phyloP scores from a whole-genome alignment of 441 rosid species.

The Bruguiera hainesii region DNA sequence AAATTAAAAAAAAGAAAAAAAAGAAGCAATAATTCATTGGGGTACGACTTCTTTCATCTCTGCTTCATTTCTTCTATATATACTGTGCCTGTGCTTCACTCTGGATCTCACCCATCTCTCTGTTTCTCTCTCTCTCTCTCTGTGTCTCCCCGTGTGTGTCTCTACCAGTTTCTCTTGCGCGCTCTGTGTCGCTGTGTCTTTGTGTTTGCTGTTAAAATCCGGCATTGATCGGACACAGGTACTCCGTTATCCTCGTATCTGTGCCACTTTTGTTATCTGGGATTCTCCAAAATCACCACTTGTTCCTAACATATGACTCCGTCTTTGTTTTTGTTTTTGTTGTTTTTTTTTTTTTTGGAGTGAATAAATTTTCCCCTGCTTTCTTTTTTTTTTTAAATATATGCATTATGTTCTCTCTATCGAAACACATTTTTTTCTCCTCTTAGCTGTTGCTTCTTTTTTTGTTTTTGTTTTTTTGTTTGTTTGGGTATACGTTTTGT shows the following conservation, averaged over 20 bases:
- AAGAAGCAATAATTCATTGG: no score
- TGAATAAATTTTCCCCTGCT: not conserved
- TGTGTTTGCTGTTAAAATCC: not conserved
- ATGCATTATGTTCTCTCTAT: not conserved
- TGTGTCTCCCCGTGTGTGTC: not conserved
- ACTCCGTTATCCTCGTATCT: not conserved
- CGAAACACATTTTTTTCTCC: not conserved
- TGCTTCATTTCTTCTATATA: no score
- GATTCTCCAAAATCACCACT: constrained; percentile 4
- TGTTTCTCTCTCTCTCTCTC: no score
- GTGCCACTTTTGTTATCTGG: constrained; percentile 16
- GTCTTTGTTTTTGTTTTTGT: not conserved
- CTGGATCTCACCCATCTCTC: no score
- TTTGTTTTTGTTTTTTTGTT: not conserved
- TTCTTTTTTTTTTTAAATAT: not conserved
- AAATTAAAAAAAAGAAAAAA: no score
- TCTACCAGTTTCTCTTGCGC: no score
- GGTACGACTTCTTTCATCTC: no score
- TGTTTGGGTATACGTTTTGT: not conserved
- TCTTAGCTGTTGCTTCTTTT: not conserved
- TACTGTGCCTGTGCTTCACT: no score
- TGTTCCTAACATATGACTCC: not conserved
- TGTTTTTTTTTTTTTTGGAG: no score
- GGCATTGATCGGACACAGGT: constrained; percentile 22
- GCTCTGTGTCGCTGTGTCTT: not conserved